Conservation (phyloP, 768 basidiomycete species). For the Naganishia vaughanmartiniae region DNA sequence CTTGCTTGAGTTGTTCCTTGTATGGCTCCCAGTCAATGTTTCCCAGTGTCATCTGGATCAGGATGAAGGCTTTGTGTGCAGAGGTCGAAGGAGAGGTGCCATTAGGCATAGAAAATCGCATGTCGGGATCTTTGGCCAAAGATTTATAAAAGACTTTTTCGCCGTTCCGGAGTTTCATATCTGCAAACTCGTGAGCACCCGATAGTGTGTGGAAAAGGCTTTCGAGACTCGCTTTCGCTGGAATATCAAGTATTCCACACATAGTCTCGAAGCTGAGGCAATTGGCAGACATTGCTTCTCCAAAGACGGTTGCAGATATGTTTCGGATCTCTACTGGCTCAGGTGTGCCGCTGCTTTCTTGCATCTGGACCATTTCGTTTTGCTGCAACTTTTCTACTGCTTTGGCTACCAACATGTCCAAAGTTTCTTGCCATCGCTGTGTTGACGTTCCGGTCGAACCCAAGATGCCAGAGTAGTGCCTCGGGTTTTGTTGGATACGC, state of each 20-base stretch:
- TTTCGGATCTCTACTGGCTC: neutral
- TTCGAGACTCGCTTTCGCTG: slow-evolving; percentile 27
- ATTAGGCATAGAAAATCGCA: slow-evolving; percentile 65
- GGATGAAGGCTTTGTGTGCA: slow-evolving; percentile 72
- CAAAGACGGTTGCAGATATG: slow-evolving; percentile 15
- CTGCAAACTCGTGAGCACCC: slow-evolving; percentile 39
- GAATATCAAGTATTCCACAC: slow-evolving; percentile 36
- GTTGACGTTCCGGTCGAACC: neutral
- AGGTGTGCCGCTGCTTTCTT: slow-evolving; percentile 53
- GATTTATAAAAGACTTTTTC: slow-evolving; percentile 38
- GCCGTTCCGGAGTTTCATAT: slow-evolving; percentile 42
- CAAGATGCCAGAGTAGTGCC: slow-evolving; percentile 63
- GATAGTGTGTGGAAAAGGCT: slow-evolving; percentile 36
- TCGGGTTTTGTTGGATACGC: slow-evolving; percentile 78
- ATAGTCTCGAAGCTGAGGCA: slow-evolving; percentile 31
- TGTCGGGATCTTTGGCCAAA: slow-evolving; percentile 59
- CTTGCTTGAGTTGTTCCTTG: slow-evolving; percentile 68
- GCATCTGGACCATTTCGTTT: slow-evolving; percentile 55
- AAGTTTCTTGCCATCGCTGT: slow-evolving; percentile 38
- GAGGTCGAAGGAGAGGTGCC: neutral
- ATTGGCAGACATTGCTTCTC: slow-evolving; percentile 16
- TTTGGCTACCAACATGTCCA: slow-evolving; percentile 66
- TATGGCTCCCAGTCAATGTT: slow-evolving; percentile 58
- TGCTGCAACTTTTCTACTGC: slow-evolving; percentile 53
- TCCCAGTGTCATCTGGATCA: slow-evolving; percentile 66